Evolutionary conservation across 805 yeast genomes (phyloP), one percentile per base, ranked within the genome.

Genomic region (Brettanomyces custersianus): DNA sequence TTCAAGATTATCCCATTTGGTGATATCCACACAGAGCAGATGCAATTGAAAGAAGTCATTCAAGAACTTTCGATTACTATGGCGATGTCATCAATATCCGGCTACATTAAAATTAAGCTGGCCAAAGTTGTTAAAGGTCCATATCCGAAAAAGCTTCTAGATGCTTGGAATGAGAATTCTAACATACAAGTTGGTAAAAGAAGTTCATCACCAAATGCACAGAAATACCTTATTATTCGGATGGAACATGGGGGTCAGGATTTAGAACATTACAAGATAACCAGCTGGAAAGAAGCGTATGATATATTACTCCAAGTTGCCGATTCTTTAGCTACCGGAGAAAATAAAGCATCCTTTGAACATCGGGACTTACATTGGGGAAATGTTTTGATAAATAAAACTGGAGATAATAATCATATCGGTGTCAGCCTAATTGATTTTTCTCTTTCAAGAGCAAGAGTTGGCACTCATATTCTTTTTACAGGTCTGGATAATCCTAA

Each of bases 291-390:
- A 10, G 60, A 61, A 38, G 62, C 67, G 3, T 44, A 46, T 30
- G 48, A 49, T 8, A 65, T 80, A 1, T 77, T 80, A 45, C 70
- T 77, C 73, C 66, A 65, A 41, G 57, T 75, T 19, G 74, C 64
- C 2, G 52, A 59, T n/a, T 54, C 64, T 4, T 54, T 80, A 19
- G 66, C 70, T 19, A 55, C 55, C 8, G 79, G 74, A 1, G 87
- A 81, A 52, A 52, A 59, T 12, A 49, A 57, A 25, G 59, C 60
- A 40, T 62, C 68, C 41, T 80, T 80, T 54, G 88, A 80, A 54
- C 90, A 81, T 47, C 63, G 90, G 32, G 84, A 80, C 52, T 54
- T 81, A 40, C 80, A 77, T 42, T 66, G 80, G 68, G 78, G 79
- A 10, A 80, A 80, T 47, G 60, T 80, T 36, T 58, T 77, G 12